phyloP scores from a whole-genome alignment of 345 rosid species.

The Syzygium aromaticum region DNA sequence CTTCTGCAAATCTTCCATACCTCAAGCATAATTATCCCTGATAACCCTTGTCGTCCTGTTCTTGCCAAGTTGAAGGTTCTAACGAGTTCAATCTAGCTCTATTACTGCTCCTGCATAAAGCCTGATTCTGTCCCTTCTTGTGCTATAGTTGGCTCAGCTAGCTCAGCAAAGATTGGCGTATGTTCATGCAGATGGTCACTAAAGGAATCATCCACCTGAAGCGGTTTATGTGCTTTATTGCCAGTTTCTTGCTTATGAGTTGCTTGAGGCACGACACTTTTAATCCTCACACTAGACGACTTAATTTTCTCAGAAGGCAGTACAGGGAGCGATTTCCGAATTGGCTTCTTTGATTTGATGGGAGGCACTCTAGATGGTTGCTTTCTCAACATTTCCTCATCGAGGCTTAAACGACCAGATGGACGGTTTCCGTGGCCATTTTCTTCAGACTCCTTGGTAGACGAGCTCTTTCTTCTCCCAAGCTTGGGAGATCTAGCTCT shows the following conservation, averaged over 20 bases:
- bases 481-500: conserved; percentile 96
- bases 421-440: conserved; percentile 18
- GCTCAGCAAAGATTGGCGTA: neutral
- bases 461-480: conserved; percentile 63
- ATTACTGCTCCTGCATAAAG: neutral
- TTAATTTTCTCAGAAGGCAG: conserved; percentile 70
- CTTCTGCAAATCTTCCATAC: neutral
- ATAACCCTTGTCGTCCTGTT: neutral
- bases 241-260: neutral
- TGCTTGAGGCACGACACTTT: neutral
- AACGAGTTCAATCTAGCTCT: neutral
- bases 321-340: conserved; percentile 70
- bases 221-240: neutral
- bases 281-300: conserved; percentile 16
- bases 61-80: neutral
- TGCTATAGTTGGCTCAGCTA: neutral
- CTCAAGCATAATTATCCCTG: neutral
- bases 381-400: conserved; percentile 35
- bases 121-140: neutral
- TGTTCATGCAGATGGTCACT: neutral
- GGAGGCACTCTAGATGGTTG: conserved; percentile 32
- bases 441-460: conserved; percentile 41
- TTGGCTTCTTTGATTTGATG: conserved; percentile 44
- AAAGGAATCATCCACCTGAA: neutral
- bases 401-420: conserved; percentile 55